phyloP scores from a whole-genome alignment of 2,329 filamentous ascomycete genomes.

The Aspergillaceae sp. region DNA sequence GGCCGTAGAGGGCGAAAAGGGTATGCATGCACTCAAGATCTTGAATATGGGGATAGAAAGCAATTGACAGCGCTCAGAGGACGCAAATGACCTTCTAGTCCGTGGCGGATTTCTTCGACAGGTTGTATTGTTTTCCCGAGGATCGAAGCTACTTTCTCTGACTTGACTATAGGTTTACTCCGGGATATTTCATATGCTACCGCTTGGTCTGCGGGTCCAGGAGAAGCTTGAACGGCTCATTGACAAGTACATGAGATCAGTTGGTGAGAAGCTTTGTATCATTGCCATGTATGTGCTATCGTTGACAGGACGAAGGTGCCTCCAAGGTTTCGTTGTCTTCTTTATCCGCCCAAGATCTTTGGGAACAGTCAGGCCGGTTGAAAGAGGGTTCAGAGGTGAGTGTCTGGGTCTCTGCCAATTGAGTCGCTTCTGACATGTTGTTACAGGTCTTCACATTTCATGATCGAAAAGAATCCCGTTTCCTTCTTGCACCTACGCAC shows the following conservation, averaged over 20 bases:
- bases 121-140: conserved; percentile 34
- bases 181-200: conserved; percentile 86
- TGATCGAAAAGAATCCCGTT: conserved; percentile 66
- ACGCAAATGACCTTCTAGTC: conserved; percentile 58
- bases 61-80: conserved; percentile 31
- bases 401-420: not conserved
- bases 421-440: no score
- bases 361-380: conserved; percentile 76
- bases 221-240: conserved; percentile 78
- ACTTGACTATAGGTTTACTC: conserved; percentile 57
- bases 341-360: conserved; percentile 74
- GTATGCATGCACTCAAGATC: conserved; percentile 10
- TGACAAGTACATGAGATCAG: conserved; percentile 74
- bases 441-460: conserved; percentile 67
- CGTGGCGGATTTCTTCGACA: conserved; percentile 66
- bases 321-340: conserved; percentile 77
- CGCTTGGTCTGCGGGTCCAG: conserved; percentile 76
- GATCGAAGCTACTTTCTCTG: not conserved
- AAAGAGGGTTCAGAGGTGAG: conserved; percentile 64
- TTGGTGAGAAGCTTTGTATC: conserved; percentile 45
- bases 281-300: not conserved
- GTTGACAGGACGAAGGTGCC: conserved; percentile 47
- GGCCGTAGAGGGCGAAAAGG: conserved; percentile 42
- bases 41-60: no score
- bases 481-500: conserved; percentile 82